A percentile compares a stretch with the other conserved stretches of the same genome.
Evolutionary conservation across 192 early-diverging fungal genomes (phyloP).

Genomic region (Anaeromyces robustus): DNA sequence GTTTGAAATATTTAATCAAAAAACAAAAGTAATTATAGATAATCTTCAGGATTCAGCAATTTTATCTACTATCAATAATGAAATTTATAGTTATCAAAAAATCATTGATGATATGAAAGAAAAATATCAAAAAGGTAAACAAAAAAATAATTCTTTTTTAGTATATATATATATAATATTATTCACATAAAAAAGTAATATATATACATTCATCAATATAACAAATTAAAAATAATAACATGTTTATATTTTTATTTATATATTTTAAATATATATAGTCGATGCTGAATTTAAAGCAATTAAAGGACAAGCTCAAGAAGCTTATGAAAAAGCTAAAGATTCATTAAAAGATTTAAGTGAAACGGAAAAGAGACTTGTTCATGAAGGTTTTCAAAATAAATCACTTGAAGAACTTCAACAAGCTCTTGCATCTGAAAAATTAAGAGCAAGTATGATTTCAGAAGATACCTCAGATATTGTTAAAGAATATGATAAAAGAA

Average conservation of each 20-base stretch:
- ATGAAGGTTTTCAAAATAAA: constrained; percentile 18
- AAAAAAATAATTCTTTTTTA: no score
- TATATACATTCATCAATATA: not conserved
- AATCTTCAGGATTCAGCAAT: not conserved
- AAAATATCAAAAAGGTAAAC: not conserved
- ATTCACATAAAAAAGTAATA: constrained; percentile 2
- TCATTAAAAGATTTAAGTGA: constrained; percentile 31
- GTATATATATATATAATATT: no score
- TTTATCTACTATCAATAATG: not conserved
- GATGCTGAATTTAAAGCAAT: constrained; percentile 20
- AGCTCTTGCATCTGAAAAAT: constrained; percentile 27
- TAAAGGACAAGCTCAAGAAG: constrained; percentile 19
- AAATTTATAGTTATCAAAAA: not conserved
- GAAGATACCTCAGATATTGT: constrained; percentile 39
- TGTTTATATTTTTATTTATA: not conserved
- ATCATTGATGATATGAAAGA: not conserved
- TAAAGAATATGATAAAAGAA: constrained; percentile 48
- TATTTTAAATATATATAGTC: constrained; percentile 12
- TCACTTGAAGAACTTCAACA: constrained; percentile 50
- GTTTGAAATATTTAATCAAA: not conserved
- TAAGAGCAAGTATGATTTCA: constrained; percentile 34
- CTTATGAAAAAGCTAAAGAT: constrained; percentile 32
- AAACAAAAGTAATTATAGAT: not conserved
- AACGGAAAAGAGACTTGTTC: constrained; percentile 28
- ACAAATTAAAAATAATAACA: constrained; percentile 11